phyloP scores from a whole-genome alignment of 1,284 basidiomycete genomes.

The Leccinum insolens region DNA sequence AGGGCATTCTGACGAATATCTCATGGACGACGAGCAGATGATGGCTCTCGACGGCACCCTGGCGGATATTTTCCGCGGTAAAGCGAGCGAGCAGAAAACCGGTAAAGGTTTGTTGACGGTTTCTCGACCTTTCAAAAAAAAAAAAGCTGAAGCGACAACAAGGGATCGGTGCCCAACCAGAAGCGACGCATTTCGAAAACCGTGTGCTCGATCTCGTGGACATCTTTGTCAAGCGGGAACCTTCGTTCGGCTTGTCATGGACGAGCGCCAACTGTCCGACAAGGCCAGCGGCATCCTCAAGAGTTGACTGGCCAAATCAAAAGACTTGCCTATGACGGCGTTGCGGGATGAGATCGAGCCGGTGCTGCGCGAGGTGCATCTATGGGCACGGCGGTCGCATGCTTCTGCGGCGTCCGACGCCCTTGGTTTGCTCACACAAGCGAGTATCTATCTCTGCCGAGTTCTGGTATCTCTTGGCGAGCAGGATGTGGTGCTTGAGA shows the following conservation, averaged over 20 bases:
- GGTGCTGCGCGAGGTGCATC: conserved; percentile 73
- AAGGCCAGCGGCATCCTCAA: conserved; percentile 83
- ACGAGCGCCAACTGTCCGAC: conserved; percentile 85
- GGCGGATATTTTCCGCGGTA: conserved; percentile 83
- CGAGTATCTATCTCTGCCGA: conserved; percentile 75
- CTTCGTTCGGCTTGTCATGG: conserved; percentile 69
- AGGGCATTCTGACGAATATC: conserved; percentile 62
- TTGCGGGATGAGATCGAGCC: conserved; percentile 40
- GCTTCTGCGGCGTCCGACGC: conserved; percentile 69
- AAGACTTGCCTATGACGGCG: conserved; percentile 56
- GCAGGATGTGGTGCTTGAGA: conserved; percentile 47
- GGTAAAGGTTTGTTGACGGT: conserved; percentile 56
- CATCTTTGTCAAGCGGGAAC: conserved; percentile 77
- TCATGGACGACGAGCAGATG: conserved; percentile 98
- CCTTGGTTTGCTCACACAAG: conserved; percentile 63
- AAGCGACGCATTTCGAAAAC: conserved; percentile 94
- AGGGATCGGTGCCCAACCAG: conserved; percentile 70
- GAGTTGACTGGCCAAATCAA: conserved; percentile 74
- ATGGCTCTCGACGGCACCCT: conserved; percentile 94
- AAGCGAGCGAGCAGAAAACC: conserved; percentile 62
- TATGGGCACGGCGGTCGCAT: conserved; percentile 69
- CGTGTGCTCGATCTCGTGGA: conserved; percentile 93
- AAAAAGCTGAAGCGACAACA: not conserved
- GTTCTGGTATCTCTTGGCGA: conserved; percentile 51
- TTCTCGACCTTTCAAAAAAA: not conserved